A percentile compares a stretch with the other conserved stretches of the same genome.
Conservation (phyloP, 1,284 basidiomycete species). For the Fistulinella cinereoalba region DNA sequence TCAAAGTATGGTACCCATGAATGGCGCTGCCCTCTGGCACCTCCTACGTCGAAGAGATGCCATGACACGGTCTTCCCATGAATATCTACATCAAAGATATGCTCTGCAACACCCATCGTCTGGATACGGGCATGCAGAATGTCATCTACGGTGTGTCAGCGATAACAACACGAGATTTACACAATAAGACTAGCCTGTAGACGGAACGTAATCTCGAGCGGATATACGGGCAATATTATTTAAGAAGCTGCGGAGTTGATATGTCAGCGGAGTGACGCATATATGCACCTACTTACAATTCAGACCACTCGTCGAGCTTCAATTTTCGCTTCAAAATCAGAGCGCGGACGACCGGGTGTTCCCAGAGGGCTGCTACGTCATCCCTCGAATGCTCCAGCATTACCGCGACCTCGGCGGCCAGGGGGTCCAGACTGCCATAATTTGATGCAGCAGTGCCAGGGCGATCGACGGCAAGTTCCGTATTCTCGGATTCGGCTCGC, state of each 20-base stretch:
- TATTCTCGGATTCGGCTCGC: constrained; percentile 15
- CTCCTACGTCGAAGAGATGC: constrained; percentile 81
- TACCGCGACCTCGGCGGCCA: constrained; percentile 58
- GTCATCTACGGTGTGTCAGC: constrained; percentile 52
- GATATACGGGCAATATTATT: constrained; percentile 68
- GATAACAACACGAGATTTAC: neutral
- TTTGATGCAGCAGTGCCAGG: constrained; percentile 24
- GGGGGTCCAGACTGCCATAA: constrained; percentile 42
- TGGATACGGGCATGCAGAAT: constrained; percentile 81
- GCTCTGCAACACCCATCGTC: constrained; percentile 81
- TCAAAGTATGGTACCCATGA: constrained; percentile 83
- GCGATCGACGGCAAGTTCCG: constrained; percentile 19
- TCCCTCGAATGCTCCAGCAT: constrained; percentile 56
- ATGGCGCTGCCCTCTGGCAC: constrained; percentile 79
- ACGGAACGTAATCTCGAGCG: constrained; percentile 63
- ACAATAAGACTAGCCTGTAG: constrained; percentile 49
- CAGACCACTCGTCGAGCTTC: constrained; percentile 79
- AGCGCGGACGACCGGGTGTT: constrained; percentile 61
- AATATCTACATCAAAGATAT: constrained; percentile 69
- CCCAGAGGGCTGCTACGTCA: constrained; percentile 69
- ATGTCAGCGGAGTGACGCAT: constrained; percentile 12
- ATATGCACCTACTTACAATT: constrained; percentile 59
- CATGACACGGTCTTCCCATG: constrained; percentile 73
- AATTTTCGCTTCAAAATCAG: constrained; percentile 66
- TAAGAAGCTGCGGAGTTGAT: constrained; percentile 55